Evolutionary conservation across 345 rosid species (phyloP), one percentile per base, ranked within the genome.

Genomic region (Arabidopsis suecica): DNA sequence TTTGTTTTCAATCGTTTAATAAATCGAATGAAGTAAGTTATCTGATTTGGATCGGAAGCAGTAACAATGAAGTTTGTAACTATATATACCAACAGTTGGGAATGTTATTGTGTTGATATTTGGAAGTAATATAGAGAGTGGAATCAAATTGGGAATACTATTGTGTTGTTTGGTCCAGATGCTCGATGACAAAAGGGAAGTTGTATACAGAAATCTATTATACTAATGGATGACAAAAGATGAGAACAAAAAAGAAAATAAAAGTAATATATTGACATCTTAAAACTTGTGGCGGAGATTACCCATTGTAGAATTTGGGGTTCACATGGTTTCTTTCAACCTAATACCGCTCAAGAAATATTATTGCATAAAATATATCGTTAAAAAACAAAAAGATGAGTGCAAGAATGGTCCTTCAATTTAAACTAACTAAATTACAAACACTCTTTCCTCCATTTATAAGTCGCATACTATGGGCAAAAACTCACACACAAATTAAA

Each of bases 211-310:
- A 13, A 12, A 50, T 16, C 16, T 62, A 9, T 9, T 61, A 11
- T 50, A 32, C 13, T 22, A 45, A 45, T 57, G 59, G 23, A 47
- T 36, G 59, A 37, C 48, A 65, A 47, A 53, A n/a, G 40, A 56
- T 64, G 32, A 42, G 16, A 44, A 44, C 3, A 44, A 44, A 33
- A 40, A 32, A 42, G 9, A 34, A 65, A 44, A 64, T 14, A 45
- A 57, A 65, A 57, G 72, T 74, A 45, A 25, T 45, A 74, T 37
- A 65, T 65, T 65, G 78, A 74, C 66, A 56, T 65, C 72, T 56
- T 25, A 56, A 23, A 65, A 74, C 41, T 74, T 55, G 72, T 65
- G 71, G 78, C 49, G 56, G 55, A 54, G 36, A 64, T 73, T 44
- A 33, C 57, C 42, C 33, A 63, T 3, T 44, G 57, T 73, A 9